Percentiles rank a stretch among this genome's conserved stretches.
Evolutionary conservation across 169 alveolate genomes (phyloP).

Genomic region (Hepatocystis sp.): DNA sequence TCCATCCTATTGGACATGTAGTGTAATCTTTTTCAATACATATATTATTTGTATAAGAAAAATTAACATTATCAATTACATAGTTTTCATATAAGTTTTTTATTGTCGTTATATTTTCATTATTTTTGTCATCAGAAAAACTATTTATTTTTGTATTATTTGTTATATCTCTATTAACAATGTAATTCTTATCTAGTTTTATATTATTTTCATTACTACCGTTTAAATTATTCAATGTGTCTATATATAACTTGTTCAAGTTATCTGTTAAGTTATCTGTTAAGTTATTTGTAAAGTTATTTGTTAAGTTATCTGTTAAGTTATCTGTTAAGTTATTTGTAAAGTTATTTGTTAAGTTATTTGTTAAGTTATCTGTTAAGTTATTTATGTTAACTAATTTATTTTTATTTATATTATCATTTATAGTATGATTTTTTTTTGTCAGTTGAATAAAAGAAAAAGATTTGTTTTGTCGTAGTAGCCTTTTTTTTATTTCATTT

Average conservation of each 20-base stretch:
- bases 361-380: neutral
- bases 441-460: slow-evolving; percentile 19
- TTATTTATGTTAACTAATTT: too few species aligned
- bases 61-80: slow-evolving; percentile 14
- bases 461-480: neutral
- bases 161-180: neutral
- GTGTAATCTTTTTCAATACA: slow-evolving; percentile 36
- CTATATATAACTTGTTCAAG: too few species aligned
- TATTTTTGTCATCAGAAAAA: neutral
- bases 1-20: slow-evolving; percentile 56
- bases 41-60: slow-evolving; percentile 9
- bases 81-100: slow-evolving; percentile 30
- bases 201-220: neutral
- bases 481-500: slow-evolving; percentile 3
- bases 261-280: too few species aligned
- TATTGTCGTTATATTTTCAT: neutral
- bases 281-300: too few species aligned
- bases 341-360: too few species aligned
- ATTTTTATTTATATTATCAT: too few species aligned
- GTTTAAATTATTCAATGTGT: too few species aligned
- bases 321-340: too few species aligned
- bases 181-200: too few species aligned
- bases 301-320: too few species aligned
- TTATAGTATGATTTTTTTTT: too few species aligned
- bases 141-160: too few species aligned